Percentiles rank a stretch among this genome's conserved stretches.
These are phyloP conservation scores for Coemansia sp. DNA, from an alignment of 192 early-diverging fungal species.

Conservation along the genomic window DNA sequence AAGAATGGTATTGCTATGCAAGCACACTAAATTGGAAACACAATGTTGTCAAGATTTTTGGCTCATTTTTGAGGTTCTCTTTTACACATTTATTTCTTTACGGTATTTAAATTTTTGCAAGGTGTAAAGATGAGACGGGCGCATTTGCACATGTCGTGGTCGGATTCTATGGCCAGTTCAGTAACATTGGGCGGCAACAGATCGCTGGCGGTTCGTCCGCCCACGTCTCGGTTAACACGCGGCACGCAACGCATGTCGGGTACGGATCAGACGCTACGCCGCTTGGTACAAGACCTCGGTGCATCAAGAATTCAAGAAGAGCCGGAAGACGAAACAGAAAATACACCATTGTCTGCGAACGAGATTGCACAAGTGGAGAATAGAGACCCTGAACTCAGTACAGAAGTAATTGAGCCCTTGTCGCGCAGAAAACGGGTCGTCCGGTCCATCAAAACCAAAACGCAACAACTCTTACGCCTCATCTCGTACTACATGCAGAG, in stretches of 20 bases:
- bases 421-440: slow-evolving; percentile 22
- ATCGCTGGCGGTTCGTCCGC: slow-evolving; percentile 1
- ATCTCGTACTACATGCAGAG: slow-evolving; percentile 25
- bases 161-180: slow-evolving; percentile 53
- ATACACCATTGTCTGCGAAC: background rate
- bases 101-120: background rate
- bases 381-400: background rate
- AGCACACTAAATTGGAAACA: too few relatives aligned
- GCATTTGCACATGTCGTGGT: slow-evolving; percentile 37
- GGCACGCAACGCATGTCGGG: background rate
- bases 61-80: background rate
- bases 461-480: slow-evolving; percentile 14
- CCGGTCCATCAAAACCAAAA: slow-evolving; percentile 12
- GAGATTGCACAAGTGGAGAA: background rate
- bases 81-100: background rate
- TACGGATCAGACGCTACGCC: slow-evolving; percentile 20
- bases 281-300: slow-evolving; percentile 30
- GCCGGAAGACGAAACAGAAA: slow-evolving; percentile 7
- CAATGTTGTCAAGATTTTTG: too few relatives aligned
- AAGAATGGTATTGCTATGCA: too few relatives aligned
- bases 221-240: slow-evolving; percentile 10
- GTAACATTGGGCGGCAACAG: slow-evolving; percentile 35
- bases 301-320: slow-evolving; percentile 33
- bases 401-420: background rate
- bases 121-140: slow-evolving; percentile 34